A percentile compares a stretch with the other conserved stretches of the same genome.
These are phyloP conservation scores for Aureobasidium vineae DNA, from an alignment of 2,329 filamentous ascomycete species.

Conservation along the genomic window DNA sequence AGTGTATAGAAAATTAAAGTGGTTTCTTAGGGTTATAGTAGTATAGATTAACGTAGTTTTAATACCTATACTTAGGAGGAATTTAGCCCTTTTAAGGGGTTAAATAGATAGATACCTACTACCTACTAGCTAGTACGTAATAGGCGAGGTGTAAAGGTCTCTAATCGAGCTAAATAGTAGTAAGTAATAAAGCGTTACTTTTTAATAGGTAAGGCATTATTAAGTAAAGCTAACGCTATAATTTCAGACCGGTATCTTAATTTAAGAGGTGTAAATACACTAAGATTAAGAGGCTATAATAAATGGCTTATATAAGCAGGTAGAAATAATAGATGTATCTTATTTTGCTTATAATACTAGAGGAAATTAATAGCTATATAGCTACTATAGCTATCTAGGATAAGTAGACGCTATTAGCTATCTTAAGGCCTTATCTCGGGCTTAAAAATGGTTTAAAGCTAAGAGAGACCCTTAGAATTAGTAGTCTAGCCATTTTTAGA, in stretches of 20 bases:
- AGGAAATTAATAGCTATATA: not conserved
- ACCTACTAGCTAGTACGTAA: not conserved
- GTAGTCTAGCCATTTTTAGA: slow-evolving; percentile 12
- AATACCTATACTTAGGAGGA: not conserved
- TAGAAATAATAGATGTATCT: not conserved
- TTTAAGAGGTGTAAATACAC: not conserved
- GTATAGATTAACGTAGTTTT: not conserved
- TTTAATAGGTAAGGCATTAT: not conserved
- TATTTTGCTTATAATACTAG: not conserved
- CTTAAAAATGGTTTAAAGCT: not conserved
- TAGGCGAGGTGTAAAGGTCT: not conserved
- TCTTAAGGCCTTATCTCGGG: not conserved
- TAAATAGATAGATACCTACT: not conserved
- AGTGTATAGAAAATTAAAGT: not conserved
- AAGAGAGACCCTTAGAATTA: not conserved
- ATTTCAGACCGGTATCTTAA: not conserved
- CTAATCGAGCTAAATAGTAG: not conserved
- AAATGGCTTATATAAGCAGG: not conserved
- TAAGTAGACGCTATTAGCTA: not conserved
- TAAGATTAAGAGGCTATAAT: not conserved
- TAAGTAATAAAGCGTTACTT: not conserved
- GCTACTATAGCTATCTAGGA: slow-evolving; percentile 3
- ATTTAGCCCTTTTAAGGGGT: slow-evolving; percentile 9
- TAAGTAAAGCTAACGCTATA: not conserved
- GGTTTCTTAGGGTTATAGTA: not conserved